Base-by-base conservation (phyloP, 192 early-diverging fungal genomes). In the Coemansia sp. region DNA sequence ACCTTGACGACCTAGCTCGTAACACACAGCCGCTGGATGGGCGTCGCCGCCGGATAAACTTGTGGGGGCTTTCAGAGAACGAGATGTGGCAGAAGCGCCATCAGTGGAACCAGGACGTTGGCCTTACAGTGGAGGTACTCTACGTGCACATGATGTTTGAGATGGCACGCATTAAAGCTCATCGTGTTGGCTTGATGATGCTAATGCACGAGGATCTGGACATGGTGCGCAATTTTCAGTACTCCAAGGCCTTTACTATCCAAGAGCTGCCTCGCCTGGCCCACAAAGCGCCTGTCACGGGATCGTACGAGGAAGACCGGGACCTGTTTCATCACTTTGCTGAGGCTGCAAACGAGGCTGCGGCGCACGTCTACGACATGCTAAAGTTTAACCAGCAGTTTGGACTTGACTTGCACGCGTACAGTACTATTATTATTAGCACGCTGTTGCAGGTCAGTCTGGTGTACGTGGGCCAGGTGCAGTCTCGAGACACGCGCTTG, bases 141-240 rank as follows among this genome's bases (percentile, higher is more conserved):
- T 74, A 74, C 50, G 72, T 81, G 55, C 78, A 81, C 41, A 81
- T 81, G 68, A 54, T 74, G 68, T 72, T 81, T 59, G 73, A 74
- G 35, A 71, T 58, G 65, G 54, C 69, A 5, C 72, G 78, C 7
- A 65, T 81, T 59, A 81, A 74, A 72, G 78, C 72, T 10, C 66
- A 81, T 62, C 78, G 78, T 43, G 66, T 81, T 26, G 78, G 63
- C 10, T 65, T 81, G 37, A 74, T 81, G 78, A 60, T 81, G 38
- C 59, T 81, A 23, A 20, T 81, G 63, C 68, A 59, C 55, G 78
- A 81, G 56, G 69, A 81, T 37, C 69, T 81, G 29, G 78, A 74
- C 38, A 81, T 74, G 78, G 72, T 74, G 41, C 78, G 72, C 68
- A 81, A 81, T 57, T 81, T 81, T 51, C 78, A 81, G 53, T 65